These are phyloP conservation scores for Pichia manshurica DNA, from an alignment of 805 yeast species.

Conservation along the genomic window DNA sequence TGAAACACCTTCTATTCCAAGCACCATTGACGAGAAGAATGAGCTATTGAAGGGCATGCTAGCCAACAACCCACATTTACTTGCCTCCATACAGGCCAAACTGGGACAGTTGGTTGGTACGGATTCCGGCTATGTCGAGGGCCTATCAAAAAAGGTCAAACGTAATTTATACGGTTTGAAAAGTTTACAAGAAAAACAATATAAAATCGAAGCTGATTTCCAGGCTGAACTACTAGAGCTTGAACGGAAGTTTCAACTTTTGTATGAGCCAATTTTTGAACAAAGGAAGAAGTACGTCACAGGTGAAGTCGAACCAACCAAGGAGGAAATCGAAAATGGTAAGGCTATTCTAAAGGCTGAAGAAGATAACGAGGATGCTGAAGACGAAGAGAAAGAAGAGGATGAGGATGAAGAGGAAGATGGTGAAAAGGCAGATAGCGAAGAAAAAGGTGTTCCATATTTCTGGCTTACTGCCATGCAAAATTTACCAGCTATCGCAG, in stretches of 20 bases:
- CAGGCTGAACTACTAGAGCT: conserved; percentile 82
- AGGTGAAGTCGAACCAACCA: conserved; percentile 73
- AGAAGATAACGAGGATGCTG: conserved; percentile 28
- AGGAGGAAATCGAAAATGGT: conserved; percentile 75
- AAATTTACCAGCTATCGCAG: conserved; percentile 74
- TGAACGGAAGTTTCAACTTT: conserved; percentile 69
- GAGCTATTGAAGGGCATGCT: conserved; percentile 36
- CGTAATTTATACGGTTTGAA: conserved; percentile 78
- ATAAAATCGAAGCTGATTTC: conserved; percentile 82
- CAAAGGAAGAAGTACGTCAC: conserved; percentile 65
- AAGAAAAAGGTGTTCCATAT: conserved; percentile 71
- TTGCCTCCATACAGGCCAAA: conserved; percentile 86
- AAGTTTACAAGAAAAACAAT: conserved; percentile 71
- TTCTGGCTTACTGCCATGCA: conserved; percentile 97
- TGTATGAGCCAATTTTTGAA: conserved; percentile 71
- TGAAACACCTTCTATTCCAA: conserved; percentile 52
- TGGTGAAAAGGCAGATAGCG: conserved; percentile 34
- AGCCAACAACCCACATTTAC: conserved; percentile 65
- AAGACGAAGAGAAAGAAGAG: conserved; percentile 38
- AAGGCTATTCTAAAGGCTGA: conserved; percentile 54
- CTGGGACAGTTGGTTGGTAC: conserved; percentile 79
- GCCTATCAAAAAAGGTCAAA: conserved; percentile 66
- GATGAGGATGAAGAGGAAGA: conserved; percentile 37
- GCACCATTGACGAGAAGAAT: conserved; percentile 70
- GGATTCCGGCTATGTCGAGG: conserved; percentile 78